Evolutionary conservation across 2,329 filamentous ascomycete genomes (phyloP).

Genomic region (Celoporthe dispersa): DNA sequence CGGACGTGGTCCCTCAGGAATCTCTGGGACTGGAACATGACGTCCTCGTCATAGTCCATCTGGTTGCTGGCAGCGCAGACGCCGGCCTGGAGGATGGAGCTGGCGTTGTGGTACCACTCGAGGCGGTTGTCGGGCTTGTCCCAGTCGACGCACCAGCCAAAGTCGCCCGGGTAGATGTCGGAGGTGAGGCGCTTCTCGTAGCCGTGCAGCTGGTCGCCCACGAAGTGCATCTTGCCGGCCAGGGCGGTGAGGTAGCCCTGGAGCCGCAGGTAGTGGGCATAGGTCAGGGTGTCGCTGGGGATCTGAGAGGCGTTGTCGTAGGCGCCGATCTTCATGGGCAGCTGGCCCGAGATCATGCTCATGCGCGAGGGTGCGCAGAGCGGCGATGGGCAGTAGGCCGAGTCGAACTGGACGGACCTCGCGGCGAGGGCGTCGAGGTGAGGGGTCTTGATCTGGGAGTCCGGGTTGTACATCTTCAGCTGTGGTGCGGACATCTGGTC

Average conservation of each 20-base stretch:
- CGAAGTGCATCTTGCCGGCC: conserved; percentile 97
- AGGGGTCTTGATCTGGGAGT: conserved; percentile 89
- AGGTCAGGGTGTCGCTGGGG: conserved; percentile 83
- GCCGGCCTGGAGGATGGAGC: conserved; percentile 88
- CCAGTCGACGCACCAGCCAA: conserved; percentile 96
- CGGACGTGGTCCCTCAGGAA: conserved; percentile 91
- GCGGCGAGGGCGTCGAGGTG: conserved; percentile 84
- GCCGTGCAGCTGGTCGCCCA: conserved; percentile 91
- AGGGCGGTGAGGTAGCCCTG: conserved; percentile 88
- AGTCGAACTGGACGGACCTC: conserved; percentile 86
- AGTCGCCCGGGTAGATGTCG: conserved; percentile 93
- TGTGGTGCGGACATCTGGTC: conserved; percentile 91
- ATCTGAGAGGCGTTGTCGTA: conserved; percentile 92
- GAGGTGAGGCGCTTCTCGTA: conserved; percentile 93
- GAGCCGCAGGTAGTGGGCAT: conserved; percentile 85
- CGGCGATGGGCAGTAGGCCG: conserved; percentile 91
- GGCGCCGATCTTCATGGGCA: conserved; percentile 88
- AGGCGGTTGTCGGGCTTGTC: conserved; percentile 83
- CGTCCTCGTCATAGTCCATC: conserved; percentile 94
- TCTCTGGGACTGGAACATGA: conserved; percentile 89
- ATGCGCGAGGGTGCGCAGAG: conserved; percentile 92
- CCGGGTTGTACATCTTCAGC: conserved; percentile 87
- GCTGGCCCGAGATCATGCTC: conserved; percentile 90
- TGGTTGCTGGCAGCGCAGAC: conserved; percentile 91
- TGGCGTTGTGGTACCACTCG: conserved; percentile 97